Percentiles rank a stretch among this genome's conserved stretches.
Conservation (phyloP, 1,284 basidiomycete genomes). For the Austropuccinia psidii region DNA sequence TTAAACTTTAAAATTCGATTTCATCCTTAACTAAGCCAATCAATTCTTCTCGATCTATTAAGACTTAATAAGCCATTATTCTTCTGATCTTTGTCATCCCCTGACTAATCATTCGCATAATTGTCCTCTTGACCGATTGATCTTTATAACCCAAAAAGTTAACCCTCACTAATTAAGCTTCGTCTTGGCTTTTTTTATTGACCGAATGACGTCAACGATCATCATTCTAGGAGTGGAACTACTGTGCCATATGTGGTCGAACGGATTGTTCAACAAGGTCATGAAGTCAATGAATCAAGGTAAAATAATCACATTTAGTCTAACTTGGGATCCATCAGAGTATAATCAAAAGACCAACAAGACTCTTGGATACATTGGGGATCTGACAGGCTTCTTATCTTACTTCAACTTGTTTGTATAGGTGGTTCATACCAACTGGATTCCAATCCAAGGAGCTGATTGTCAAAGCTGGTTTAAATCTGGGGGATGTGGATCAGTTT, state of each 20-base stretch:
- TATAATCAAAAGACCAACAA: conserved; percentile 38
- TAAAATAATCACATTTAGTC: conserved; percentile 41
- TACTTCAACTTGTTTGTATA: conserved; percentile 44
- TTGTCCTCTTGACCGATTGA: too few species aligned
- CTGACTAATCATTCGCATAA: too few species aligned
- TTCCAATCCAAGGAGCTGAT: conserved; percentile 97
- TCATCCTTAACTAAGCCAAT: neutral
- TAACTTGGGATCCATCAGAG: neutral
- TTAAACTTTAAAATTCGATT: too few species aligned
- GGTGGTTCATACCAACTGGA: conserved; percentile 85
- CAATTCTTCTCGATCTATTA: neutral
- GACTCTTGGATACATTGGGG: too few species aligned
- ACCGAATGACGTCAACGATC: neutral
- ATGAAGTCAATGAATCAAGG: conserved; percentile 60
- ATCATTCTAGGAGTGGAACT: conserved; percentile 57
- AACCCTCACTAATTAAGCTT: neutral
- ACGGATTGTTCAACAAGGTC: conserved; percentile 77
- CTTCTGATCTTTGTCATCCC: too few species aligned
- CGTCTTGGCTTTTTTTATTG: neutral
- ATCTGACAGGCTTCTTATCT: neutral
- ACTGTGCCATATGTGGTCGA: conserved; percentile 98
- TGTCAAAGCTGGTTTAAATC: conserved; percentile 64
- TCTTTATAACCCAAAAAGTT: neutral
- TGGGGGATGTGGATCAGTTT: conserved; percentile 89
- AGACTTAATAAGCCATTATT: neutral